Evolutionary conservation across 371 early-diverging fungal species (phyloP), one percentile per base, ranked within the genome.

Genomic region (Paraphysoderma sedebokerense): DNA sequence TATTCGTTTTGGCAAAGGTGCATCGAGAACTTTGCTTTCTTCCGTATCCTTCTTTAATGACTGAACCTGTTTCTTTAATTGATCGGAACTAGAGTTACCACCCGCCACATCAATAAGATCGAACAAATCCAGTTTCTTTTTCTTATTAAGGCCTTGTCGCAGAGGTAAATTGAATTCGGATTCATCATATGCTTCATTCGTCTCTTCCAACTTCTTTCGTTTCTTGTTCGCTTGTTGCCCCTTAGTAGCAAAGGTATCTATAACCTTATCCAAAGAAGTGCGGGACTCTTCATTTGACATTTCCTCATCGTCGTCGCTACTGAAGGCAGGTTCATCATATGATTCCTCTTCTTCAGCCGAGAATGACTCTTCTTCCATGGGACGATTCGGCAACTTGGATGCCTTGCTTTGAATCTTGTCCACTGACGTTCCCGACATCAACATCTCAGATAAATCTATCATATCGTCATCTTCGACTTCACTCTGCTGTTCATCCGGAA

Each of bases 1-100:
- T 17, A 83, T 58, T 36, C 85, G 74, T 54, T 74, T 73, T 17
- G 90, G 79, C 12, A 90, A 52, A 5, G 95, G 96, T 0, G 87
- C 91, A 13, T 70, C 57, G 19, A 88, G 59, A 1, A 81, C 60
- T 36, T 59, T 59, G 7, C 61, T 63, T 53, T 65, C 67, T n/a
- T 66, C 75, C 34, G 59, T 52, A 12, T 61, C 68, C 20, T 54
- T 62, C 28, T 70, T 72, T 32, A 86, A 58, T 6, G 54, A 59
- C 37, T 66, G 65, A 1, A 82, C 44, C 44, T 75, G 73, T 53
- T 77, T 74, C 54, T 79, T 78, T 28, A 84, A 54, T 2, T 59
- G 52, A 13, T 65, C 67, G 53, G 81, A 78, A 0, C 67, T 65
- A 4, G 72, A 49, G 29, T 74, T 78, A 49, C 72, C 72, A 42